Conservation (phyloP, 2,329 filamentous ascomycete genomes). For the Apiospora hydei region DNA sequence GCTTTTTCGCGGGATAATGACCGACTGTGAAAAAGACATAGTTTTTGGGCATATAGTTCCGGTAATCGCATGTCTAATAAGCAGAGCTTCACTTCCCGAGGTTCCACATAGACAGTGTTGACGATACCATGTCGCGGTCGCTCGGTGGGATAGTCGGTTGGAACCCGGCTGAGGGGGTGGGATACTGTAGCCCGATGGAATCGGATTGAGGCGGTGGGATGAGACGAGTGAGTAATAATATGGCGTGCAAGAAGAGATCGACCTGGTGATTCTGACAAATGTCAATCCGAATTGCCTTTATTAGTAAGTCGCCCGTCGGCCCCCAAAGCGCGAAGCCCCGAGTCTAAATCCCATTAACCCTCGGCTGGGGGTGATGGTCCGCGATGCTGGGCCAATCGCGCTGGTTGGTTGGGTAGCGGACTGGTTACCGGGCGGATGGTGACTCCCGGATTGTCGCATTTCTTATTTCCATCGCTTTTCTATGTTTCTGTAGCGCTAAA, state of each 20-base stretch:
- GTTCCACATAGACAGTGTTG: neutral
- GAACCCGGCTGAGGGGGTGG: neutral
- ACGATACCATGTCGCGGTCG: neutral
- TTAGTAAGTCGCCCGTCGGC: neutral
- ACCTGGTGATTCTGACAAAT: neutral
- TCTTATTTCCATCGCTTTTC: neutral
- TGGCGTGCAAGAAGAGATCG: neutral
- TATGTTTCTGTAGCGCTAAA: neutral
- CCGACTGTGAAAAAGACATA: neutral
- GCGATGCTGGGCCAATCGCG: neutral
- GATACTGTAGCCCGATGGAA: no score
- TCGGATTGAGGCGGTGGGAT: neutral
- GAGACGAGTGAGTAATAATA: neutral
- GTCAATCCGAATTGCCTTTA: neutral
- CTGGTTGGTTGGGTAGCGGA: neutral
- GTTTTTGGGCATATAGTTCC: no score
- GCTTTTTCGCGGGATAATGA: neutral
- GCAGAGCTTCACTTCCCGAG: neutral
- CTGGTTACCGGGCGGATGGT: neutral
- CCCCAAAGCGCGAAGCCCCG: conserved; percentile 10
- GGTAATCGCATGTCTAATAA: neutral
- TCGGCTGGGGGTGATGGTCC: neutral
- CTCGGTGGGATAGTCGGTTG: neutral
- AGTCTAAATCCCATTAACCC: neutral
- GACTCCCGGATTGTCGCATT: neutral